phyloP scores from a whole-genome alignment of 2,329 filamentous ascomycete species.

The Colletotrichum higginsianum region DNA sequence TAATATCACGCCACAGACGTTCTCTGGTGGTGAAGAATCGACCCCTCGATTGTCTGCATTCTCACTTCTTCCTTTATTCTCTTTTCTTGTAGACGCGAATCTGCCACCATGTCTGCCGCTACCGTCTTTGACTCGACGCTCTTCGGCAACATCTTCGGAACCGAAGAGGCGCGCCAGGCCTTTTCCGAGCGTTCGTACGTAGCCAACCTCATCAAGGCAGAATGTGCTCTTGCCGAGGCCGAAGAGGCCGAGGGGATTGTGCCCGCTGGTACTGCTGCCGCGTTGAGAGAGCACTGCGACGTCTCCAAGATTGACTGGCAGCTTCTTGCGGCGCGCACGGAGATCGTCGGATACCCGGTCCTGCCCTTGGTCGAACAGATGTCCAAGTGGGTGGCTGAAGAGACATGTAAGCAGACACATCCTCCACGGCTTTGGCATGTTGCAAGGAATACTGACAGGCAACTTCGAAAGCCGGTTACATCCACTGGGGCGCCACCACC shows the following conservation, averaged over 20 bases:
- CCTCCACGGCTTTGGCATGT: too few relatives aligned
- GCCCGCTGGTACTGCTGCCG: constrained; percentile 53
- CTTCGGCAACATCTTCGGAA: constrained; percentile 66
- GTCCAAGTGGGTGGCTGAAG: constrained; percentile 53
- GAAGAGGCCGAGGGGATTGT: constrained; percentile 64
- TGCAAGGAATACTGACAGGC: background rate
- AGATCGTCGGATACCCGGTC: constrained; percentile 69
- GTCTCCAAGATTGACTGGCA: constrained; percentile 45
- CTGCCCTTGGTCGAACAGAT: constrained; percentile 66
- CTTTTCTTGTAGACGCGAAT: background rate
- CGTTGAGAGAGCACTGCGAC: constrained; percentile 54
- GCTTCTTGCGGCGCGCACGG: constrained; percentile 62
- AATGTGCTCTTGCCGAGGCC: constrained; percentile 66
- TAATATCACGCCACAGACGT: background rate
- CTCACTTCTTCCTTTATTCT: too few relatives aligned
- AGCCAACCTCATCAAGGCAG: constrained; percentile 63
- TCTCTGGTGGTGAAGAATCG: background rate
- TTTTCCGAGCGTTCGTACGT: constrained; percentile 67
- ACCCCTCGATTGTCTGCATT: too few relatives aligned
- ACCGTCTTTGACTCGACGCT: constrained; percentile 63
- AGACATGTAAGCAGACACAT: constrained; percentile 44
- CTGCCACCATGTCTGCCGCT: constrained; percentile 43
- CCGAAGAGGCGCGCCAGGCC: constrained; percentile 64
- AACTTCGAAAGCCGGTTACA: constrained; percentile 52
- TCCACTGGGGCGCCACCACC: constrained; percentile 73